Evolutionary conservation across 371 early-diverging fungal genomes (phyloP).

Genomic region (Paraphysoderma sedebokerense): DNA sequence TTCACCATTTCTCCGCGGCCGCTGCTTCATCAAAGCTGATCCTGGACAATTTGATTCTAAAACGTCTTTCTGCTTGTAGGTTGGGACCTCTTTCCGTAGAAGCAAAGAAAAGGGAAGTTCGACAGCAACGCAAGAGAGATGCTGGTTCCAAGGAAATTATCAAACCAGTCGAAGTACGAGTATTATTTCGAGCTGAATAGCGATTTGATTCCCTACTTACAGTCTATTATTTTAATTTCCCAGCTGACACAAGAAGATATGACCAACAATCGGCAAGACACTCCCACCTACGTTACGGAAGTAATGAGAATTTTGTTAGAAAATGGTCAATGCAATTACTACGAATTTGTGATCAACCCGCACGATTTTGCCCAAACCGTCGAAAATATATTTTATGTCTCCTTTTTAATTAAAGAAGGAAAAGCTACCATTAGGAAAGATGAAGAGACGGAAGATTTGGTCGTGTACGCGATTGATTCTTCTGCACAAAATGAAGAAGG

Average conservation of each 20-base stretch:
- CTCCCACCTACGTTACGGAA: background rate
- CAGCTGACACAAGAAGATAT: background rate
- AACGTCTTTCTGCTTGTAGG: no score
- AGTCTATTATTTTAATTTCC: background rate
- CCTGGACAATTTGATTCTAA: no score
- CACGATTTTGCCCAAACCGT: constrained; percentile 79
- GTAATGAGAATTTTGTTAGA: background rate
- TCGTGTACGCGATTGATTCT: background rate
- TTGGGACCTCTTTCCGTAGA: background rate
- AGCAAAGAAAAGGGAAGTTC: background rate
- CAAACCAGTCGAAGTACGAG: background rate
- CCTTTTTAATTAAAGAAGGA: constrained; percentile 76
- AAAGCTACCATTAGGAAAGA: constrained; percentile 34
- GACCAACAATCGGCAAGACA: background rate
- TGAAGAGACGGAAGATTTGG: background rate
- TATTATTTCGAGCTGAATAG: background rate
- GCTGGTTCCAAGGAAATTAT: background rate
- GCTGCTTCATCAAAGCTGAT: no score
- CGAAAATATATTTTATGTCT: constrained; percentile 85
- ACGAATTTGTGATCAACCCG: constrained; percentile 75
- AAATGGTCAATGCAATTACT: constrained; percentile 26
- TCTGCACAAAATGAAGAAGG: background rate
- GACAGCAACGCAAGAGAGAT: background rate
- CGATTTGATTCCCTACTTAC: no score
- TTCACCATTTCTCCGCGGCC: no score